Evolutionary conservation across 495 filamentous ascomycete species (phyloP).

Genomic region (Evernia prunastri): DNA sequence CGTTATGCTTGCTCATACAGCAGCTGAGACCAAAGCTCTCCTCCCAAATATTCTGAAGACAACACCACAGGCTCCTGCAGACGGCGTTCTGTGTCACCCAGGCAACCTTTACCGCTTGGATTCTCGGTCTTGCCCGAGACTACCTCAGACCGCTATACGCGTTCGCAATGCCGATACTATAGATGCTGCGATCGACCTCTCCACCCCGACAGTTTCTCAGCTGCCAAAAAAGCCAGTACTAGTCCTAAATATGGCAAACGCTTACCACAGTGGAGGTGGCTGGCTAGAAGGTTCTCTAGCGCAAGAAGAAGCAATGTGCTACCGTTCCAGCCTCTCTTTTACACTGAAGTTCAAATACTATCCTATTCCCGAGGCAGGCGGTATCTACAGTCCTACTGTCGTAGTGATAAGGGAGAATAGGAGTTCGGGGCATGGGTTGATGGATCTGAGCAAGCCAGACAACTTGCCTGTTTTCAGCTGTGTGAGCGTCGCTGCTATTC

Average conservation of each 20-base stretch:
- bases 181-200: slow-evolving; percentile 56
- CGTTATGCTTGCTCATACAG: slow-evolving; percentile 16
- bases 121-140: slow-evolving; percentile 22
- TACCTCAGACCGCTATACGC: slow-evolving; percentile 30
- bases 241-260: slow-evolving; percentile 58
- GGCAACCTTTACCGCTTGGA: slow-evolving; percentile 22
- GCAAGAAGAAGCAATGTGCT: slow-evolving; percentile 63
- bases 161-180: slow-evolving; percentile 74
- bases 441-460: slow-evolving; percentile 32
- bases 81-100: slow-evolving; percentile 23
- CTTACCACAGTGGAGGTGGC: slow-evolving; percentile 46
- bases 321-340: slow-evolving; percentile 50
- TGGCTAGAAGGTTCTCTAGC: slow-evolving; percentile 49
- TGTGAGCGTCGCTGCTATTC: slow-evolving; percentile 51
- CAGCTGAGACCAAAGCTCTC: slow-evolving; percentile 25
- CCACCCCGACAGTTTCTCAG: slow-evolving; percentile 1
- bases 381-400: slow-evolving; percentile 55
- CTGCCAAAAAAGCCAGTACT: slow-evolving; percentile 36
- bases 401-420: slow-evolving; percentile 46
- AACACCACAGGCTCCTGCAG: slow-evolving; percentile 27
- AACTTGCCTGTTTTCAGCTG: slow-evolving; percentile 49
- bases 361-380: slow-evolving; percentile 45
- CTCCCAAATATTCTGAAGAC: slow-evolving; percentile 26
- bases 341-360: slow-evolving; percentile 51
- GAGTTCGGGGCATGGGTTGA: slow-evolving; percentile 36